Evolutionary conservation across 306 rosid genomes (phyloP), one percentile per base, ranked within the genome.

Genomic region (Prunus dulcis): DNA sequence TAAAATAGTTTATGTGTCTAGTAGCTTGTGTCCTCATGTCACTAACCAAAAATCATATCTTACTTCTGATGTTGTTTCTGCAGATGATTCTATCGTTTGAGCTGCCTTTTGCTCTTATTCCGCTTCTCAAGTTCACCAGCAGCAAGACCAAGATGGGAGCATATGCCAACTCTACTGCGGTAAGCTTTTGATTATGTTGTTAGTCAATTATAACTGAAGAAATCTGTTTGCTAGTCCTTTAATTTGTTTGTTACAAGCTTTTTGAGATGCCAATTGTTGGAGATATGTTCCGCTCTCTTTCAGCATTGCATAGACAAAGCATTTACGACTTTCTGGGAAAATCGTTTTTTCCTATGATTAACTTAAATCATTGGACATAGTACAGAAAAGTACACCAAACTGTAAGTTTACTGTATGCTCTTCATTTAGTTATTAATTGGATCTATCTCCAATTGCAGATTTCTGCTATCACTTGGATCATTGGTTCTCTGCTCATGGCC

Each of bases 51-150:
- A 71, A 34, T 55, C 64, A 20, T 72, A 51, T 76, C 46, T 60
- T 67, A 22, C 32, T 79, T 17, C 57, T 25, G n/a, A 34, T 62
- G 74, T 61, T 61, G 72, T 61, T 56, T 65, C 74, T 75, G 71
- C 89, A 95, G 99, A 92, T 95, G 99, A 95, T 95, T 78, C 78
- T 95, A 82, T 95, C 99, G 57, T 95, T 95, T 87, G 97, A 89
- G 83, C 97, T 95, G 67, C 97, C 99, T 64, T 95, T 95, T 66
- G 97, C 97, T 82, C 87, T 95, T 69, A 81, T 95, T 81, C 97
- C 97, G 20, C 99, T 95, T 78, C 93, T 95, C 83, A 95, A 95
- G 86, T 95, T 95, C 82, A 92, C 96, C 30, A 92, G 97, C 83
- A 78, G 97, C 82, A 71, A 88, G 85, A 84, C 88, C 75, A 95